Evolutionary conservation across 2,329 filamentous ascomycete genomes (phyloP).

Genomic region (Curvularia sp.): DNA sequence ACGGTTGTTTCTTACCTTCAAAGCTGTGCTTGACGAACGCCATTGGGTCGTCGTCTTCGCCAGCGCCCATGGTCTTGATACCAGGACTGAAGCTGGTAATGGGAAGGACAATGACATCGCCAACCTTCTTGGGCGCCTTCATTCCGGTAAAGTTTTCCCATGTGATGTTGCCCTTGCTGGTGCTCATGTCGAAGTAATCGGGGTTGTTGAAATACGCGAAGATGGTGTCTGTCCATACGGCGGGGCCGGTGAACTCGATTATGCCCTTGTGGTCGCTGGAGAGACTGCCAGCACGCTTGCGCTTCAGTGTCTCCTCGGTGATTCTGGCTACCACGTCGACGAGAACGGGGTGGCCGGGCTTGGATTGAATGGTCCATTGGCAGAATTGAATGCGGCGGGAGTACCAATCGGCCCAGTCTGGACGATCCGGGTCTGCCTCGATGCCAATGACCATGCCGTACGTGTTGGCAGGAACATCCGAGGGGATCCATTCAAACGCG

Average conservation of each 20-base stretch:
- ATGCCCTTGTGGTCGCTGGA: constrained; percentile 74
- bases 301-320: constrained; percentile 77
- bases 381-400: constrained; percentile 96
- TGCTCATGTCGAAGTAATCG: constrained; percentile 81
- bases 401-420: constrained; percentile 96
- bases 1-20: constrained; percentile 70
- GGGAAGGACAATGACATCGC: constrained; percentile 90
- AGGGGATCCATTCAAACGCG: constrained; percentile 85
- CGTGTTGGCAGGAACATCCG: constrained; percentile 74
- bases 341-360: constrained; percentile 90
- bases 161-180: constrained; percentile 75
- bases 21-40: constrained; percentile 98
- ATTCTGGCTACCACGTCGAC: constrained; percentile 87
- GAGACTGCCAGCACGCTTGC: constrained; percentile 72
- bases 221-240: constrained; percentile 89
- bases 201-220: constrained; percentile 94
- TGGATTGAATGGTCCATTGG: constrained; percentile 98
- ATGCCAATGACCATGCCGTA: constrained; percentile 92
- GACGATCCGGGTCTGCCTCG: constrained; percentile 91
- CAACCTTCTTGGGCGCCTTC: constrained; percentile 80
- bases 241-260: constrained; percentile 93
- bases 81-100: constrained; percentile 98
- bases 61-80: constrained; percentile 89
- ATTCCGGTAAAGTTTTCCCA: constrained; percentile 92
- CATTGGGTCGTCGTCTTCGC: constrained; percentile 89